Evolutionary conservation across 176 grass and related monocot genomes (phyloP).

Genomic region (Panicum miliaceum): DNA sequence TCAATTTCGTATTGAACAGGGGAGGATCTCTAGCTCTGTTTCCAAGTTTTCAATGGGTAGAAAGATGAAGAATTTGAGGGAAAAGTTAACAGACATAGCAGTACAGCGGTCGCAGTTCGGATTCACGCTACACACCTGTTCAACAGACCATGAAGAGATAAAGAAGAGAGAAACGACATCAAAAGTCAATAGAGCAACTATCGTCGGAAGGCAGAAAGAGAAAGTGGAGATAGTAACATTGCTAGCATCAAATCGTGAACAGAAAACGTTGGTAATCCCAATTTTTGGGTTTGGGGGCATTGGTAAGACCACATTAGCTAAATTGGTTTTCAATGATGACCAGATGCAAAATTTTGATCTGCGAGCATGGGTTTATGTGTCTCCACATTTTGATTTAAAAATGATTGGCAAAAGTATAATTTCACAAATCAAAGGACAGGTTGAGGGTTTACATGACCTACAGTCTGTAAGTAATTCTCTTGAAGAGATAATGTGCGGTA

Average conservation of each 20-base stretch:
- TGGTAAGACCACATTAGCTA: not conserved
- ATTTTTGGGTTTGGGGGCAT: slow-evolving; percentile 7
- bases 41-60: not conserved
- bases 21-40: not conserved
- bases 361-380: not conserved
- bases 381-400: not conserved
- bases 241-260: not conserved
- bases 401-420: slow-evolving; percentile 16
- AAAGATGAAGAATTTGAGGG: not conserved
- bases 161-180: slow-evolving; percentile 15
- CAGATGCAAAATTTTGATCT: not conserved
- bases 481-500: not conserved
- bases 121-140: not conserved
- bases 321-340: slow-evolving; percentile 6
- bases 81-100: not conserved
- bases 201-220: slow-evolving; percentile 2
- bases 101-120: not conserved
- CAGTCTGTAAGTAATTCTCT: not conserved
- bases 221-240: not conserved
- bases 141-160: not conserved
- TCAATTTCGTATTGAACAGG: not conserved
- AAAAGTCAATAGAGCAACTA: not conserved
- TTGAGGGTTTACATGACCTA: not conserved
- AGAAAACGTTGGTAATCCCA: not conserved
- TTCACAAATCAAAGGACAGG: not conserved